phyloP scores from a whole-genome alignment of 306 rosid species.

The Acacia acuminata region DNA sequence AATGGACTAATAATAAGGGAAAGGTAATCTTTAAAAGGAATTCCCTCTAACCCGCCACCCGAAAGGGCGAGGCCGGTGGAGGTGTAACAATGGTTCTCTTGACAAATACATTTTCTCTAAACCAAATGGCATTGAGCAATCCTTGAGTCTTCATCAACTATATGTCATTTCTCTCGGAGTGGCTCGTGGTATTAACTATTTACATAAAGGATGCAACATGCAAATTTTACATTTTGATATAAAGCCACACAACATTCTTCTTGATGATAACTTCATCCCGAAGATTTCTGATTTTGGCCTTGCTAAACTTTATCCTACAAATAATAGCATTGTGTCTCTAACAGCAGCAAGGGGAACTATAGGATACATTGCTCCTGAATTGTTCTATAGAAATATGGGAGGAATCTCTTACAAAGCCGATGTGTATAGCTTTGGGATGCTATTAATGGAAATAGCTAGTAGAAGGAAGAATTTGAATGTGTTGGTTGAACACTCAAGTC shows the following conservation, averaged over 20 bases:
- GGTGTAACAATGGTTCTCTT: background rate
- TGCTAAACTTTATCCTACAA: background rate
- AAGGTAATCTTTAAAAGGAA: too few relatives aligned
- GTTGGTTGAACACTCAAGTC: conserved; percentile 19
- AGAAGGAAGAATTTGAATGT: background rate
- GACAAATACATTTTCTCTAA: conserved; percentile 11
- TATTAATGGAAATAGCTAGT: background rate
- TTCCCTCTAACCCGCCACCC: too few relatives aligned
- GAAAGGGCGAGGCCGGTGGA: too few relatives aligned
- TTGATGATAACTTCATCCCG: conserved; percentile 9
- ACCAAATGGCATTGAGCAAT: background rate
- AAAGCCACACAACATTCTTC: conserved; percentile 18
- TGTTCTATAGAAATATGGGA: background rate
- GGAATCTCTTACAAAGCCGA: background rate
- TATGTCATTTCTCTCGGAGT: conserved; percentile 26
- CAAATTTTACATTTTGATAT: conserved; percentile 4
- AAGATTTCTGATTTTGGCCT: conserved; percentile 38
- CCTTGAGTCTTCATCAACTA: background rate
- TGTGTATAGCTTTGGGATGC: background rate
- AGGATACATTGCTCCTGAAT: background rate
- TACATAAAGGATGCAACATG: background rate
- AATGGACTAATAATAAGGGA: too few relatives aligned
- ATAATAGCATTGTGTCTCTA: conserved; percentile 14
- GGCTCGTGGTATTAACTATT: background rate
- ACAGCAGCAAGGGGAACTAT: background rate